A percentile compares a stretch with the other conserved stretches of the same genome.
Evolutionary conservation across 2,329 filamentous ascomycete species (phyloP).

Genomic region (Coleophoma eucalyptorum): DNA sequence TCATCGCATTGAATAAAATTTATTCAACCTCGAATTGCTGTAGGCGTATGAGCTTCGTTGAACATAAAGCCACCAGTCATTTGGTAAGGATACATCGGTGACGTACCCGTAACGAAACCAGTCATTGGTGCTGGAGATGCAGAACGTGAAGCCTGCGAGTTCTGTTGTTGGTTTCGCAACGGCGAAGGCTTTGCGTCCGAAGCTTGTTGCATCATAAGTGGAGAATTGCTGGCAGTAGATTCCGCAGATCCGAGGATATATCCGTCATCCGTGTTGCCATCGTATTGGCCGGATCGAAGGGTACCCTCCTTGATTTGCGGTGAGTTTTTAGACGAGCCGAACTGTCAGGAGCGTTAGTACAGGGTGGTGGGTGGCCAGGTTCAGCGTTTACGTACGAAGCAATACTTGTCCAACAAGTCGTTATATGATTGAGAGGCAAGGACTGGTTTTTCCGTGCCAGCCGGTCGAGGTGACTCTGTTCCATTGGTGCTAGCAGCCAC

Average conservation of each 20-base stretch:
- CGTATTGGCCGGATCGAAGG: constrained; percentile 36
- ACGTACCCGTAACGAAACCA: constrained; percentile 43
- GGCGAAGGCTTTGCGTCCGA: constrained; percentile 16
- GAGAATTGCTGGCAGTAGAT: constrained; percentile 30
- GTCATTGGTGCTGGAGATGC: constrained; percentile 42
- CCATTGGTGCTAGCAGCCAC: constrained; percentile 18
- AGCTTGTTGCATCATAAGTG: constrained; percentile 13
- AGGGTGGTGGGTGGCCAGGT: constrained; percentile 18
- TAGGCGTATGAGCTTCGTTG: constrained; percentile 29
- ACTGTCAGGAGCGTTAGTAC: constrained; percentile 46
- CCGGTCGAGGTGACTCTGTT: constrained; percentile 47
- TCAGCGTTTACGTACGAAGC: constrained; percentile 83
- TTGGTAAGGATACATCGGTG: constrained; percentile 29
- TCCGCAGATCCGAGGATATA: constrained; percentile 24
- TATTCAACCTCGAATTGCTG: constrained; percentile 29
- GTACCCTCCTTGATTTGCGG: constrained; percentile 47
- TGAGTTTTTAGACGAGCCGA: constrained; percentile 56
- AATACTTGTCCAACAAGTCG: constrained; percentile 98
- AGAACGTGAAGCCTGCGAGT: constrained; percentile 31
- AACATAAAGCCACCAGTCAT: constrained; percentile 26
- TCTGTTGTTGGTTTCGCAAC: constrained; percentile 18
- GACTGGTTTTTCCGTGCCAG: constrained; percentile 57
- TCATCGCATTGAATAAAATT: constrained; percentile 7
- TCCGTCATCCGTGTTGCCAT: constrained; percentile 36
- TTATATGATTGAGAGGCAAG: constrained; percentile 89